Evolutionary conservation across 2,329 filamentous ascomycete species (phyloP), one percentile per base, ranked within the genome.

Genomic region (Penicillium sp.): DNA sequence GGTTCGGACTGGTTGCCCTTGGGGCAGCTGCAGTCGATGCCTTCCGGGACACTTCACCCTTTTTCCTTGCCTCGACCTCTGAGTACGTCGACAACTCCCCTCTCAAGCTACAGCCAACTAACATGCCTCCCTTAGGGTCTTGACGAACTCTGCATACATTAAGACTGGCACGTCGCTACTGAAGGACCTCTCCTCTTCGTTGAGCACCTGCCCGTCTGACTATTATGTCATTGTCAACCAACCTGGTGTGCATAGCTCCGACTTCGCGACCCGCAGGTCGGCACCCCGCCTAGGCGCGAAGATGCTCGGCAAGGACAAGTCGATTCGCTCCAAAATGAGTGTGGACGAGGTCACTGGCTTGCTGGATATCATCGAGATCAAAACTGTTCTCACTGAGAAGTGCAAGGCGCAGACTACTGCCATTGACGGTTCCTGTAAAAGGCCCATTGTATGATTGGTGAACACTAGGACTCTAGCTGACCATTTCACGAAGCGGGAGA

Each of bases 21-120:
- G 72, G 83, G 64, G 79, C 82, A 61, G 79, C 82, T 54, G 79
- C 80, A 23, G 85, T 81, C 42, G 77, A 84, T 56, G 92, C 90
- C 24, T 94, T 96, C 71, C 85, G 84, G 58, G 87, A 96, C 73
- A 90, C 92, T 2, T 92, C 90, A 49, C 93, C 94, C 16, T 94
- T 96, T 73, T 82, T 96, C 69, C 77, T 96, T 61, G 87, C 95
- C 71, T 96, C 93, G 29, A 93, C 87, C 42, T 82, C 87, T 57
- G 79, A 86, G 92, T 96, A 86, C 66, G 86, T 58, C 23, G 44
- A 38, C 46, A 42, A 38, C 13, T 47, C 42, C 39, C 18, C 15
- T 46, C 41, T 23, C 48, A 29, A 56, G 47, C 51, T 56, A 43
- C 47, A 18, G 41, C 52, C 51, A 65, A 61, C 63, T 68, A 70